phyloP scores from a whole-genome alignment of 495 filamentous ascomycete species.

The Podospora anserina region DNA sequence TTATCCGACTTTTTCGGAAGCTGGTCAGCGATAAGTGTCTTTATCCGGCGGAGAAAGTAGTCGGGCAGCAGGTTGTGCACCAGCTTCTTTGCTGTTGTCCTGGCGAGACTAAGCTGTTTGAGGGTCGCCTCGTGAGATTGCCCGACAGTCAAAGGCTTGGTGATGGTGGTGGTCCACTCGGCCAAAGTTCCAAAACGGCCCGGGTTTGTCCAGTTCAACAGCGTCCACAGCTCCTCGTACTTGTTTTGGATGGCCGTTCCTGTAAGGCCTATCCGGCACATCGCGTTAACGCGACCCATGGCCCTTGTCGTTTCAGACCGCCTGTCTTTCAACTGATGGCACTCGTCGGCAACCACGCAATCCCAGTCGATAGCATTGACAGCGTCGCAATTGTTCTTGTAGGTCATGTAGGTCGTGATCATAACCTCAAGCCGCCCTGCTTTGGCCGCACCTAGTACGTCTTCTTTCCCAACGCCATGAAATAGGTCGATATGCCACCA shows the following conservation, averaged over 20 bases:
- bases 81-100: slow-evolving; percentile 80
- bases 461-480: slow-evolving; percentile 72
- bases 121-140: slow-evolving; percentile 89
- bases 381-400: slow-evolving; percentile 66
- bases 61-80: slow-evolving; percentile 84
- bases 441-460: slow-evolving; percentile 67
- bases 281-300: slow-evolving; percentile 88
- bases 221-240: slow-evolving; percentile 95
- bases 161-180: slow-evolving; percentile 75
- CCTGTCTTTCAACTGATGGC: slow-evolving; percentile 84
- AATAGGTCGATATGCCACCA: slow-evolving; percentile 90
- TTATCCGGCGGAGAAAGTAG: slow-evolving; percentile 93
- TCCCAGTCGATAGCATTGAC: slow-evolving; percentile 92
- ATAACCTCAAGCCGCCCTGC: slow-evolving; percentile 79
- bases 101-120: slow-evolving; percentile 72
- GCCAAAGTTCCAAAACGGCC: slow-evolving; percentile 75
- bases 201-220: slow-evolving; percentile 96
- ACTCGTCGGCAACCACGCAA: slow-evolving; percentile 95
- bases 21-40: slow-evolving; percentile 86
- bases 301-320: slow-evolving; percentile 73
- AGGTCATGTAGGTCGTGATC: slow-evolving; percentile 91
- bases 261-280: slow-evolving; percentile 90
- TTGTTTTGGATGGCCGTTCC: slow-evolving; percentile 98
- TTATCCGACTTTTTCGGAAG: slow-evolving; percentile 94
- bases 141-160: slow-evolving; percentile 75